Evolutionary conservation across 768 basidiomycete genomes (phyloP).

Genomic region (Polyporus arcularius): DNA sequence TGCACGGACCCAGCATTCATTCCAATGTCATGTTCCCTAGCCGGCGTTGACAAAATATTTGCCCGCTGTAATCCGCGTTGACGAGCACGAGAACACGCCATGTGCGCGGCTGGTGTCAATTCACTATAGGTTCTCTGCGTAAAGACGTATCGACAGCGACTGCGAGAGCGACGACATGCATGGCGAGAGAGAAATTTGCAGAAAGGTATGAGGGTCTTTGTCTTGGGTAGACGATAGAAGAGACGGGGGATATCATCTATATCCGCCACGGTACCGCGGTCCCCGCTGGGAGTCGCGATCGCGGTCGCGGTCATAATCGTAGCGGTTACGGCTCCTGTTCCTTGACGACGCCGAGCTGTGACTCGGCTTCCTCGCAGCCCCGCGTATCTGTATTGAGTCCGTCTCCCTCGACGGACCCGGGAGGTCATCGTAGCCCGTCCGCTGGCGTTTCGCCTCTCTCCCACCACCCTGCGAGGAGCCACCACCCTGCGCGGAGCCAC

Average conservation of each 20-base stretch:
- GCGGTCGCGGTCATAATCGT: constrained; percentile 16
- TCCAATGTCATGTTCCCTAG: no score
- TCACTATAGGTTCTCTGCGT: neutral
- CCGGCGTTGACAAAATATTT: no score
- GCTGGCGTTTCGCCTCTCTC: constrained; percentile 14
- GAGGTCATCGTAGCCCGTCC: constrained; percentile 17
- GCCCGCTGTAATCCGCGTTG: no score
- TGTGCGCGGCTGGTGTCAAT: neutral
- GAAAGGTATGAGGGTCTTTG: neutral
- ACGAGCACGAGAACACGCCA: neutral
- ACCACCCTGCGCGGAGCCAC: neutral
- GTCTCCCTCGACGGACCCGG: constrained; percentile 28
- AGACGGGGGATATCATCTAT: constrained; percentile 23
- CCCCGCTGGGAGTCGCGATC: constrained; percentile 24
- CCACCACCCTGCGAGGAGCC: constrained; percentile 5
- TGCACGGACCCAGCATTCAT: neutral
- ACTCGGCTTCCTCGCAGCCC: constrained; percentile 23
- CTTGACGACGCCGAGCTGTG: constrained; percentile 19
- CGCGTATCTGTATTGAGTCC: constrained; percentile 27
- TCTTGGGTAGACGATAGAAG: neutral
- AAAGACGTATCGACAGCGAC: neutral
- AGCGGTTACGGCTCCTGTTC: constrained; percentile 8
- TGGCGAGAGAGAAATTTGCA: neutral
- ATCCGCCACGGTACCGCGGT: constrained; percentile 35
- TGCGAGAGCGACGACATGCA: neutral